Conservation (phyloP, 768 basidiomycete genomes). For the Suillus americanus region DNA sequence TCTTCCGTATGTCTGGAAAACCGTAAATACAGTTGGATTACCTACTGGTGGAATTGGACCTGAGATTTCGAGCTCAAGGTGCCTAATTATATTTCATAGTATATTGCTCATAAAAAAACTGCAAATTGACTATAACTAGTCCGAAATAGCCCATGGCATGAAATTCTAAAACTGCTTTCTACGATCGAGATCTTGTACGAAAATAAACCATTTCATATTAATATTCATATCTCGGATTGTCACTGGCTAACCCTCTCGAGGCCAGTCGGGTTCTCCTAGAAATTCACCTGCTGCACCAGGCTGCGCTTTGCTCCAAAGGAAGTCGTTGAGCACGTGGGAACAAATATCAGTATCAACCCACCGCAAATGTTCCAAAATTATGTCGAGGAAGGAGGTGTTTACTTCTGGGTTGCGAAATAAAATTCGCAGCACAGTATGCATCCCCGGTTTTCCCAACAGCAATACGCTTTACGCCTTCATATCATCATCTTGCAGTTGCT, state of each 20-base stretch:
- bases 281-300: background rate
- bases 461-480: background rate
- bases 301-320: background rate
- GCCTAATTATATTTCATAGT: background rate
- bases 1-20: constrained; percentile 6
- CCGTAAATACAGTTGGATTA: constrained; percentile 4
- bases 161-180: background rate
- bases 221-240: background rate
- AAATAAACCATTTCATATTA: background rate
- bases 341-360: background rate
- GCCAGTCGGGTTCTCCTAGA: background rate
- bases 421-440: background rate
- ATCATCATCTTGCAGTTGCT: background rate
- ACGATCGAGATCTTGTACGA: background rate
- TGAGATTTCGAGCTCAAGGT: background rate
- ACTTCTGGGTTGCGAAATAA: background rate
- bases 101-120: background rate
- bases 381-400: background rate
- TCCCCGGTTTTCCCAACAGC: background rate
- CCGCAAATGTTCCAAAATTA: no score
- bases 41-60: background rate
- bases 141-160: background rate
- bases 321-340: background rate
- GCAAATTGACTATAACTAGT: background rate
- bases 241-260: background rate